Base-by-base conservation (phyloP, 2,329 filamentous ascomycete species). In the Fusarium coicis region DNA sequence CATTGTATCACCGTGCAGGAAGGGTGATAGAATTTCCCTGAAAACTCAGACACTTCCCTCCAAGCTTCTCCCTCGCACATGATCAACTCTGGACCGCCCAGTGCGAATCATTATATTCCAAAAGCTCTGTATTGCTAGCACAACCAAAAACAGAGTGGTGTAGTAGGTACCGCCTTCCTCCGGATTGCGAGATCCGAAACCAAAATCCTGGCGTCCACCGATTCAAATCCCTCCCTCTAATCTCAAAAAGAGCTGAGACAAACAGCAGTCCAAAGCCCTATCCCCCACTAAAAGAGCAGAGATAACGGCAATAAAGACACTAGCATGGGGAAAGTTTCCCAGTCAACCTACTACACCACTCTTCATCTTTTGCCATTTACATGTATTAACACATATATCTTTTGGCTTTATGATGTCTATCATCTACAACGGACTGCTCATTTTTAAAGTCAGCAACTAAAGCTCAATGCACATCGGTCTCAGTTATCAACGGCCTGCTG, bases 401-500 rank as follows among this genome's bases (percentile, higher is more conserved):
- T n/a, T 39, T 28, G 18, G 23, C 7, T 2, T n/a, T 1, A 7
- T 10, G n/a, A 8, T 40, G 7, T 30, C 1, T n/a, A 7, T 14
- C 1, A 6, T 15, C 10, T 23, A 36, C 3, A 19, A 0, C 1
- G 1, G 6, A 7, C 23, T 44, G 11, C 2, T 68, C 40, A 7
- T 70, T 66, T 37, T 12, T 67, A 12, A 30, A 70, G 69, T 1
- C 9, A 28, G 81, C 85, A 53, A 80, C 70, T 37, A 85, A 69
- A 16, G 81, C 85, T 11, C 82, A 23, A 85, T 82, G 65, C 84
- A 79, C 23, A 77, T 79, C 28, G 78, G 68, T 81, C 76, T 84
- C 82, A 4, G 85, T 82, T 5, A 77, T 77, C 30, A 84, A 84
- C 67, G 21, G 2, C 12, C 3, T 10, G 8, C 4, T 14, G 8